These are phyloP conservation scores for Neurospora sp. DNA, from an alignment of 495 filamentous ascomycete genomes.

Conservation along the genomic window DNA sequence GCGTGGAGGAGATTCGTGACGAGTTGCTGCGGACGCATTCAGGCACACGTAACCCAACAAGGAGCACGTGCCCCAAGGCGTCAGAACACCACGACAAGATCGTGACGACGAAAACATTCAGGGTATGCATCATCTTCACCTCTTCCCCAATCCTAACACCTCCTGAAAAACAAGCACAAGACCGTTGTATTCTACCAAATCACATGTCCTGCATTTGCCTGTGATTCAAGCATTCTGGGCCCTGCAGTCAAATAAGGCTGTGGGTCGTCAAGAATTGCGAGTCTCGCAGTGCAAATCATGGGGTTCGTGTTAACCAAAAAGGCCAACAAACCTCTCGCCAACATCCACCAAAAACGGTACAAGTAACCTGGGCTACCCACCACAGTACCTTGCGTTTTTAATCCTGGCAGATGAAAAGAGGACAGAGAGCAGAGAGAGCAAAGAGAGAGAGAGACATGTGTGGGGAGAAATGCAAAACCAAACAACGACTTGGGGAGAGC, in stretches of 20 bases:
- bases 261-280: constrained; percentile 15
- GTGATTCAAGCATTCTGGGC: constrained; percentile 14
- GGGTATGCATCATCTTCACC: constrained; percentile 26
- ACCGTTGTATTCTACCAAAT: constrained; percentile 16
- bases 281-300: constrained; percentile 10
- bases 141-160: constrained; percentile 8
- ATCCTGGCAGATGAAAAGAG: constrained; percentile 5
- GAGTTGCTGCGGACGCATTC: neutral
- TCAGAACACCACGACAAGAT: neutral
- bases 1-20: neutral
- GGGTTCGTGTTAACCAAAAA: constrained; percentile 3
- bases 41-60: neutral
- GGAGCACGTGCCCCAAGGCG: neutral
- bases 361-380: constrained; percentile 14
- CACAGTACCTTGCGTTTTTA: constrained; percentile 6
- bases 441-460: constrained; percentile 1
- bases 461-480: constrained; percentile 7
- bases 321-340: constrained; percentile 4
- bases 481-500: neutral
- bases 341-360: constrained; percentile 6
- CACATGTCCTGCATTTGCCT: constrained; percentile 7
- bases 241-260: constrained; percentile 9
- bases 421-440: constrained; percentile 6
- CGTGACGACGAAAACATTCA: constrained; percentile 2
- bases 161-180: constrained; percentile 10